Conservation (phyloP, 1,284 basidiomycete genomes). For the Rhodotorula sp. region DNA sequence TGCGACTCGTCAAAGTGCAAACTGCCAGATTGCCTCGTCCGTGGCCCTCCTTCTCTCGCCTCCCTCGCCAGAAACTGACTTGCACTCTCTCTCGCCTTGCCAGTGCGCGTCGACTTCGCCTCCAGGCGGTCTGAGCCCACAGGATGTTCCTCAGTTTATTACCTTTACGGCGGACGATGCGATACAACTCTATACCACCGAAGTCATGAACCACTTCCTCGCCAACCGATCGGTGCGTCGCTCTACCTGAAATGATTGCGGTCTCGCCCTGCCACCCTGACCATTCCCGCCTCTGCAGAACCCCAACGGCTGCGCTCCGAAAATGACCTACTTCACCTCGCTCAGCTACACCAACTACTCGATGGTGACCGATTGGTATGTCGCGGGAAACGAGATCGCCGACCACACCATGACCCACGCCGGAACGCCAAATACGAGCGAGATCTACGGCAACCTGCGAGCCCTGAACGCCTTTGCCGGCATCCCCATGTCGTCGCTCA, state of each 20-base stretch:
- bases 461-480: slow-evolving; percentile 74
- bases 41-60: slow-evolving; percentile 3
- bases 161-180: slow-evolving; percentile 54
- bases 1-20: slow-evolving; percentile 66
- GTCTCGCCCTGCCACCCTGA: too few species aligned
- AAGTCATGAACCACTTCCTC: slow-evolving; percentile 60
- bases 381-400: slow-evolving; percentile 80
- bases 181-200: slow-evolving; percentile 56
- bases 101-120: slow-evolving; percentile 66
- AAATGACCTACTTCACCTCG: slow-evolving; percentile 72
- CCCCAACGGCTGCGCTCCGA: slow-evolving; percentile 73
- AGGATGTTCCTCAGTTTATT: slow-evolving; percentile 68
- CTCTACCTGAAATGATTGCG: not conserved
- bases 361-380: slow-evolving; percentile 39
- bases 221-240: slow-evolving; percentile 58
- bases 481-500: slow-evolving; percentile 66
- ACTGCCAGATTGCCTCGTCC: slow-evolving; percentile 62
- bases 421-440: slow-evolving; percentile 59
- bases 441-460: slow-evolving; percentile 75
- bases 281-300: slow-evolving; percentile 50
- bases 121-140: slow-evolving; percentile 65
- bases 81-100: too few species aligned
- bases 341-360: slow-evolving; percentile 57
- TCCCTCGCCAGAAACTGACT: not conserved
- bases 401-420: slow-evolving; percentile 79